phyloP scores from a whole-genome alignment of 306 rosid species.

The Lagenaria siceraria region DNA sequence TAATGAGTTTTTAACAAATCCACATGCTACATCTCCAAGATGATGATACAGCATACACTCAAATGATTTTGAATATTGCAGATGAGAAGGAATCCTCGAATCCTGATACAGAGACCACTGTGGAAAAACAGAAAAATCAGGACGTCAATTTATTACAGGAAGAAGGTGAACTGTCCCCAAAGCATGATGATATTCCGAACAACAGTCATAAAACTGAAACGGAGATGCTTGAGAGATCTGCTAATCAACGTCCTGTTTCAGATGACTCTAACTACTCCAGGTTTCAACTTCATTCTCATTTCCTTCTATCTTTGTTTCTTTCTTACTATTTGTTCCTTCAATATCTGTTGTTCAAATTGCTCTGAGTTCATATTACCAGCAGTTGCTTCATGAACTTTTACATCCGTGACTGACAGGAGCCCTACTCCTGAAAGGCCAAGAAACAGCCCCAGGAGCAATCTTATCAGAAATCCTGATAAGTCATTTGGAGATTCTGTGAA shows the following conservation, averaged over 20 bases:
- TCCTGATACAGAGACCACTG: constrained; percentile 13
- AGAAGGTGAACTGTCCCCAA: constrained; percentile 78
- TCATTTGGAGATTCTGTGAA: constrained; percentile 23
- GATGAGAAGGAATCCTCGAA: constrained; percentile 32
- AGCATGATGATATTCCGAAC: constrained; percentile 32
- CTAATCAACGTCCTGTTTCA: constrained; percentile 29
- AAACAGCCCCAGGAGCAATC: constrained; percentile 21
- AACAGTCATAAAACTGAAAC: constrained; percentile 43
- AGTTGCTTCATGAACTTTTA: constrained; percentile 13
- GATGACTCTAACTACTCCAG: constrained; percentile 56
- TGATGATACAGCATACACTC: constrained; percentile 15
- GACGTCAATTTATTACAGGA: constrained; percentile 45
- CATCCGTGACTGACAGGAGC: constrained; percentile 33
- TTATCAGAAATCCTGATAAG: constrained; percentile 26
- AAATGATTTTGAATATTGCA: constrained; percentile 26
- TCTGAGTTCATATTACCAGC: background rate
- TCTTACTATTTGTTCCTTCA: background rate
- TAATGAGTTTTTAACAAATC: background rate
- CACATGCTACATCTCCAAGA: background rate
- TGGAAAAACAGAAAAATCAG: constrained; percentile 24
- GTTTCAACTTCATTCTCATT: constrained; percentile 23
- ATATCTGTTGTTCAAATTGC: background rate
- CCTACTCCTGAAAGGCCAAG: constrained; percentile 26
- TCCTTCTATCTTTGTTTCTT: background rate
- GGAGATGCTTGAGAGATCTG: constrained; percentile 23